Percentiles rank a stretch among this genome's conserved stretches.
Evolutionary conservation across 2,329 filamentous ascomycete species (phyloP).

Genomic region (Fusarium coffeatum): DNA sequence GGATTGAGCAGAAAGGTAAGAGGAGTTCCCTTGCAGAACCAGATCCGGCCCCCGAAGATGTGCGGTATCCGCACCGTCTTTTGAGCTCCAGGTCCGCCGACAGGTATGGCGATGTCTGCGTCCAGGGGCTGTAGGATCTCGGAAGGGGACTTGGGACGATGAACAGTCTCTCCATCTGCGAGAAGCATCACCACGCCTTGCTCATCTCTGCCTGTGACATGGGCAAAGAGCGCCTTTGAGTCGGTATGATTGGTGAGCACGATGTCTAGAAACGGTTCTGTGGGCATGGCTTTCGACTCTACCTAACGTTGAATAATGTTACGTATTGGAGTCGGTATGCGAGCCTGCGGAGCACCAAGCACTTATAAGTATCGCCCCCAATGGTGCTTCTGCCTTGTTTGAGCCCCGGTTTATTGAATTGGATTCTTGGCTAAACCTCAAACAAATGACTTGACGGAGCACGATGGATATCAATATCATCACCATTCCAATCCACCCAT

Average conservation of each 20-base stretch:
- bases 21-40: constrained; percentile 71
- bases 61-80: constrained; percentile 74
- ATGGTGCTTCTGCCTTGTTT: constrained; percentile 23
- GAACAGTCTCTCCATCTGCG: constrained; percentile 73
- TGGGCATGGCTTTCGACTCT: constrained; percentile 24
- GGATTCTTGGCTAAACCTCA: constrained; percentile 8
- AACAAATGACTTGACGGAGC: not conserved
- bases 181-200: constrained; percentile 71
- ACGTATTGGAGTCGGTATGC: not conserved
- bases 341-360: not conserved
- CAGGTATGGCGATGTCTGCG: constrained; percentile 70
- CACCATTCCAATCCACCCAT: not conserved
- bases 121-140: constrained; percentile 62
- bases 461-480: not conserved
- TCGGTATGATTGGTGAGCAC: constrained; percentile 73
- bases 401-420: constrained; percentile 34
- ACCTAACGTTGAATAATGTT: not conserved
- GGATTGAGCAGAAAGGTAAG: constrained; percentile 78
- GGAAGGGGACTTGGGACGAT: constrained; percentile 71
- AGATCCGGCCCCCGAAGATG: constrained; percentile 77
- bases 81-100: constrained; percentile 71
- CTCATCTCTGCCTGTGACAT: constrained; percentile 73
- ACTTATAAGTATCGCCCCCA: constrained; percentile 3
- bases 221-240: constrained; percentile 69
- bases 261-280: constrained; percentile 62